These are phyloP conservation scores for Wickerhamiella cacticola DNA, from an alignment of 805 yeast genomes.

Conservation along the genomic window DNA sequence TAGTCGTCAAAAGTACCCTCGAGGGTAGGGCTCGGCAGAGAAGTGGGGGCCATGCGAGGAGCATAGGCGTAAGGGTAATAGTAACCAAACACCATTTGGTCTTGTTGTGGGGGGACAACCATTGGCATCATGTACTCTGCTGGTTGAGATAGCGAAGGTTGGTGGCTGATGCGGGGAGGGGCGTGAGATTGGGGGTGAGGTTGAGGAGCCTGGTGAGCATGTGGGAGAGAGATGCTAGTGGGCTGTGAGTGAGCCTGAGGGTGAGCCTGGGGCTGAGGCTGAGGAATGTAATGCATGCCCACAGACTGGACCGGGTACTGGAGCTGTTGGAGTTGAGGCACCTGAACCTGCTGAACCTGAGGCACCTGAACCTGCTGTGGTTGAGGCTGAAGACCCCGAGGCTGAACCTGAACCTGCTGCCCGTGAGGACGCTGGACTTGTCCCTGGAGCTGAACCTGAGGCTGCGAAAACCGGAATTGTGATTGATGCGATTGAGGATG, in stretches of 20 bases:
- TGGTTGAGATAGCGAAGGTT: conserved; percentile 13
- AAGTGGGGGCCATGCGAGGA: conserved; percentile 42
- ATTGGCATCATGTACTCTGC: conserved; percentile 15
- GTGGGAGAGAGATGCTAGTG: not conserved
- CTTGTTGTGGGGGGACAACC: conserved; percentile 11
- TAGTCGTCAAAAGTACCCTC: conserved; percentile 39
- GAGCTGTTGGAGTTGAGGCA: conserved; percentile 13
- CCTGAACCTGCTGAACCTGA: conserved; percentile 11
- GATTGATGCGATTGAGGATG: no score
- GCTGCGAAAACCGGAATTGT: no score
- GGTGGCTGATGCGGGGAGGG: not conserved
- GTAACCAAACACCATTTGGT: conserved; percentile 13
- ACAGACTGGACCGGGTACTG: conserved; percentile 4
- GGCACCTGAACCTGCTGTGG: conserved; percentile 18
- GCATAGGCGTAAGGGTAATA: conserved; percentile 46
- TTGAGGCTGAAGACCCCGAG: conserved; percentile 14
- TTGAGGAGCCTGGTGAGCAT: not conserved
- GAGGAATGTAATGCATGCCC: not conserved
- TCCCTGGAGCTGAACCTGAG: no score
- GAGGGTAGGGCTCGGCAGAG: conserved; percentile 3
- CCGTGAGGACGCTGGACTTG: no score
- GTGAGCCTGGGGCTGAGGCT: not conserved
- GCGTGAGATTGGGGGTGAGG: not conserved
- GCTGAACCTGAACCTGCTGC: not conserved
- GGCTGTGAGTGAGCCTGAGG: not conserved